Conservation (phyloP, 768 basidiomycete species). For the Lactarius akahatsu region DNA sequence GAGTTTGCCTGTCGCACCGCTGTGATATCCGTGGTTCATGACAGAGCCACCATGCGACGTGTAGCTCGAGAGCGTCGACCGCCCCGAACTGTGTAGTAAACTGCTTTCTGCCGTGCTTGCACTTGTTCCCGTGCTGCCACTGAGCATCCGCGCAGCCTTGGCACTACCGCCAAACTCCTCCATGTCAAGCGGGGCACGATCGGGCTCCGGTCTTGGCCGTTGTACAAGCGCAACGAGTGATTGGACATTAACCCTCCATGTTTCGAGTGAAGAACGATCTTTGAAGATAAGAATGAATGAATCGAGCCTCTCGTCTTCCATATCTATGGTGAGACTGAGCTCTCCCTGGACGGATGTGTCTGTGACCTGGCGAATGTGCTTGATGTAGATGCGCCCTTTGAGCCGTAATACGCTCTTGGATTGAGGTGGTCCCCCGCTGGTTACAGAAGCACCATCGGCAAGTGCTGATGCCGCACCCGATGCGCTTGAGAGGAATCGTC, state of each 20-base stretch:
- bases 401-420: constrained; percentile 77
- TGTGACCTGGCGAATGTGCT: constrained; percentile 88
- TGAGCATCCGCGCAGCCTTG: constrained; percentile 78
- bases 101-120: constrained; percentile 61
- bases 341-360: constrained; percentile 77
- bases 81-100: constrained; percentile 57
- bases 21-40: constrained; percentile 20
- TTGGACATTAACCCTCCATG: constrained; percentile 85
- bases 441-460: constrained; percentile 45
- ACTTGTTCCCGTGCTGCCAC: constrained; percentile 63
- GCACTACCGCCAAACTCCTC: constrained; percentile 79
- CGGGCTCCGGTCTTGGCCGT: constrained; percentile 40
- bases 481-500: constrained; percentile 67
- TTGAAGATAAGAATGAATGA: constrained; percentile 96
- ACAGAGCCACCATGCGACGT: constrained; percentile 47
- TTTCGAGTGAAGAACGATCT: constrained; percentile 82
- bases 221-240: constrained; percentile 73
- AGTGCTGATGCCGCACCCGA: constrained; percentile 42
- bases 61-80: constrained; percentile 71
- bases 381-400: constrained; percentile 93
- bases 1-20: constrained; percentile 26
- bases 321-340: constrained; percentile 93
- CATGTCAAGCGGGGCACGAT: constrained; percentile 35
- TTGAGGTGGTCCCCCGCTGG: constrained; percentile 28
- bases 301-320: constrained; percentile 93